Conservation (phyloP, 202 grass and related monocot genomes). For the Digitaria exilis region DNA sequence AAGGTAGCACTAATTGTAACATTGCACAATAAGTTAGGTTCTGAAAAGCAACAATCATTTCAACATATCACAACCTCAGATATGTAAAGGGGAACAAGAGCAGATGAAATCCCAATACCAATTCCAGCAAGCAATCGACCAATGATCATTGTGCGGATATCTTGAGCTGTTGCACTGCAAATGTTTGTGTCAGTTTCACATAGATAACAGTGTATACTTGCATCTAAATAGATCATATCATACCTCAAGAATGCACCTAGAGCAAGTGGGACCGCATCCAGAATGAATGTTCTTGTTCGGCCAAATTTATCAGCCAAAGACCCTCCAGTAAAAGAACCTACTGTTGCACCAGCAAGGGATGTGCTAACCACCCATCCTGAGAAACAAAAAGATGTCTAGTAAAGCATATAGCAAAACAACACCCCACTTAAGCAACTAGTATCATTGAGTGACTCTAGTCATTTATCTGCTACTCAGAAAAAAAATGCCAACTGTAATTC, state of each 20-base stretch:
- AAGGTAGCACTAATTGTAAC: not conserved
- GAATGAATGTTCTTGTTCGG: slow-evolving; percentile 86
- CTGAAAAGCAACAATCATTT: slow-evolving; percentile 10
- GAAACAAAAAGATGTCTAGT: slow-evolving; percentile 16
- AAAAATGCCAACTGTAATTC: not conserved
- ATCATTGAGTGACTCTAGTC: not conserved
- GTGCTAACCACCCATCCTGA: slow-evolving; percentile 97
- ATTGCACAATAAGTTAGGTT: not conserved
- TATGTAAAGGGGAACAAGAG: slow-evolving; percentile 97
- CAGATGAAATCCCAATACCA: slow-evolving; percentile 98
- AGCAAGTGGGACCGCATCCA: slow-evolving; percentile 88
- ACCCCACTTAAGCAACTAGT: slow-evolving; percentile 4
- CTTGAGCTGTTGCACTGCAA: slow-evolving; percentile 85
- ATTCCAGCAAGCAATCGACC: slow-evolving; percentile 90
- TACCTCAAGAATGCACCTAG: slow-evolving; percentile 93
- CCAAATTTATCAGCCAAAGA: slow-evolving; percentile 97
- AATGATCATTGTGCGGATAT: slow-evolving; percentile 91
- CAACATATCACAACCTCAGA: slow-evolving; percentile 69
- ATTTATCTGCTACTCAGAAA: slow-evolving; percentile 17
- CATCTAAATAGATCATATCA: slow-evolving; percentile 22
- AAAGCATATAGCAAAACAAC: slow-evolving; percentile 25
- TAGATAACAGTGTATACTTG: slow-evolving; percentile 2
- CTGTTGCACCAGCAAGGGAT: slow-evolving; percentile 84
- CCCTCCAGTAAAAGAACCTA: slow-evolving; percentile 97
- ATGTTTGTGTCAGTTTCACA: slow-evolving; percentile 34